Evolutionary conservation across 1,284 basidiomycete species (phyloP).

Genomic region (Sphaerobolus stellatus): DNA sequence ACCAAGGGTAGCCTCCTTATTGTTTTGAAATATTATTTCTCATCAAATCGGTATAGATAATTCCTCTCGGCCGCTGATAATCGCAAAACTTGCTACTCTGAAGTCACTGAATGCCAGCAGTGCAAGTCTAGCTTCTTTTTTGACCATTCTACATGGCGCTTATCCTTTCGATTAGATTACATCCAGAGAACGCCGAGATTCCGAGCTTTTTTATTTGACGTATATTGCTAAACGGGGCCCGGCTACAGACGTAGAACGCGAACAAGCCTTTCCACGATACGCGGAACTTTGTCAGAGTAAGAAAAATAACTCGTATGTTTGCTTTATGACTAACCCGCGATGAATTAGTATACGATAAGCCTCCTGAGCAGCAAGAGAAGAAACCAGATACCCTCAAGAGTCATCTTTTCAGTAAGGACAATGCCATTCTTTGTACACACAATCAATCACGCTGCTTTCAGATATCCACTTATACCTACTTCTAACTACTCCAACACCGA

Average conservation of each 20-base stretch:
- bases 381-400: slow-evolving; percentile 56
- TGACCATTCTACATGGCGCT: neutral
- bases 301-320: slow-evolving; percentile 27
- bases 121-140: slow-evolving; percentile 40
- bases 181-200: slow-evolving; percentile 74
- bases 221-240: slow-evolving; percentile 49
- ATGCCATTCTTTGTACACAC: neutral
- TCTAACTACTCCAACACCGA: slow-evolving; percentile 33
- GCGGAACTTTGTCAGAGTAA: slow-evolving; percentile 59
- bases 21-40: slow-evolving; percentile 10
- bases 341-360: slow-evolving; percentile 62
- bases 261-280: slow-evolving; percentile 62
- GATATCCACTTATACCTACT: slow-evolving; percentile 39
- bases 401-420: slow-evolving; percentile 62
- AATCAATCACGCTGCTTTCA: slow-evolving; percentile 22
- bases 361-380: slow-evolving; percentile 39
- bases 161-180: slow-evolving; percentile 55
- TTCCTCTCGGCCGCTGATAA: slow-evolving; percentile 56
- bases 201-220: slow-evolving; percentile 83
- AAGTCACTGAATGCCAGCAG: slow-evolving; percentile 63
- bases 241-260: slow-evolving; percentile 44
- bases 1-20: slow-evolving; percentile 43
- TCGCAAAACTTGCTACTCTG: slow-evolving; percentile 72
- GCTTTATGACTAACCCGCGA: slow-evolving; percentile 4
- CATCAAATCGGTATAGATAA: slow-evolving; percentile 13